Evolutionary conservation across 139 green algal species (phyloP), one percentile per base, ranked within the genome.

Genomic region (Limnomonas spitsbergensis): DNA sequence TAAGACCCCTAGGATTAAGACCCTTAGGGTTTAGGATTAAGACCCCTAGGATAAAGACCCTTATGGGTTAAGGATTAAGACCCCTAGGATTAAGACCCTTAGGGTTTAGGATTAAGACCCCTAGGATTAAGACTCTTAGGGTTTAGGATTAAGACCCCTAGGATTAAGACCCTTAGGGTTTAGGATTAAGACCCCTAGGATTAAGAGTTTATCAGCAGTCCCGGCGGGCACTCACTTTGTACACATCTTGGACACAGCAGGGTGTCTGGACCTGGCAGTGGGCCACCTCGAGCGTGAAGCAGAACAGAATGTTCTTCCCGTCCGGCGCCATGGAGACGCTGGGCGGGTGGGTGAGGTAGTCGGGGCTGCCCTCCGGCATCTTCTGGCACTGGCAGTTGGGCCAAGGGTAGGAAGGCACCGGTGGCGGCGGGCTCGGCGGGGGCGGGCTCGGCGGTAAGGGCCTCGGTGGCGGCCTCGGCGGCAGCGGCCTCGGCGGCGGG

Each of bases 201-300:
- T n/a, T n/a, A n/a, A n/a, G n/a, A n/a, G n/a, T n/a, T n/a, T n/a
- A n/a, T n/a, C n/a, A n/a, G n/a, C n/a, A n/a, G n/a, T n/a, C n/a
- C n/a, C n/a, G n/a, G n/a, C n/a, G n/a, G n/a, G n/a, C n/a, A 72
- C 7, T 7, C 35, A 52, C 69, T 29, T 76, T 76, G 69, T 54
- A 52, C 37, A 76, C 37, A 53, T 76, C 37, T 9, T 54, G 7
- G 34, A 14, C 24, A 29, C 61, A 72, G 61, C 61, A 72, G 7
- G 27, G 26, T 7, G 9, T 72, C 27, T 34, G 61, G 27, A 72
- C 61, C 27, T 24, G 9, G 61, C 61, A 72, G 61, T 34, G 29
- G 61, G 27, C 29, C 61, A 37, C 29, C 61, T 72, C 27, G 27
- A 72, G 27, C 27, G 26, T 20, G 61, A 72, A 72, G 61, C 61